Conservation (phyloP, 2,329 filamentous ascomycete species). For the Pseudogymnoascus sp. region DNA sequence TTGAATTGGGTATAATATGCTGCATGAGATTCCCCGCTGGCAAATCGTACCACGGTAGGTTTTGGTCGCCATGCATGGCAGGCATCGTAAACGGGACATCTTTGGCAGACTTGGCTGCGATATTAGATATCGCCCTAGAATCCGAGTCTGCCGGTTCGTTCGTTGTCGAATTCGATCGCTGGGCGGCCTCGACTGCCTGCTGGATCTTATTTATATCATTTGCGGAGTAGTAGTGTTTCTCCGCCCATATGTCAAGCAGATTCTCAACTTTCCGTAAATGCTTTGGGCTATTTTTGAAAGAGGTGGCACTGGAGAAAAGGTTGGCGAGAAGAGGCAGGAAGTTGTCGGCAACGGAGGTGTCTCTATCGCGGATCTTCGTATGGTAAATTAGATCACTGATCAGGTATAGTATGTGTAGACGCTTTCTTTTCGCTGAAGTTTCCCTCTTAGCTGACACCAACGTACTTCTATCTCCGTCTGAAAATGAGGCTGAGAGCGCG, state of each 20-base stretch:
- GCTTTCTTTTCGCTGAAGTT: constrained; percentile 59
- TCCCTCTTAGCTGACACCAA: constrained; percentile 32
- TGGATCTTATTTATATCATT: constrained; percentile 53
- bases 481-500: constrained; percentile 33
- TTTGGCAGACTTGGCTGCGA: constrained; percentile 48
- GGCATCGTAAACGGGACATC: constrained; percentile 61
- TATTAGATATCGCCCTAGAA: constrained; percentile 38
- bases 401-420: constrained; percentile 71
- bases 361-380: constrained; percentile 45
- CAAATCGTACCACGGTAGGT: constrained; percentile 71
- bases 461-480: constrained; percentile 16
- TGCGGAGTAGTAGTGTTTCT: constrained; percentile 54
- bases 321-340: constrained; percentile 54
- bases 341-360: constrained; percentile 47
- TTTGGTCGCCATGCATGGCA: constrained; percentile 67
- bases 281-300: constrained; percentile 56
- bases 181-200: constrained; percentile 46
- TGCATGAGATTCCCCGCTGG: constrained; percentile 77
- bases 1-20: constrained; percentile 70
- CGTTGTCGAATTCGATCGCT: constrained; percentile 26
- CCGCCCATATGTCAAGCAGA: constrained; percentile 66
- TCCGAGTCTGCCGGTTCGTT: constrained; percentile 17
- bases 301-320: constrained; percentile 54
- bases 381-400: constrained; percentile 75
- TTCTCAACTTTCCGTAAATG: constrained; percentile 58